These are phyloP conservation scores for Nemania bipapillata DNA, from an alignment of 2,329 filamentous ascomycete species.

Conservation along the genomic window DNA sequence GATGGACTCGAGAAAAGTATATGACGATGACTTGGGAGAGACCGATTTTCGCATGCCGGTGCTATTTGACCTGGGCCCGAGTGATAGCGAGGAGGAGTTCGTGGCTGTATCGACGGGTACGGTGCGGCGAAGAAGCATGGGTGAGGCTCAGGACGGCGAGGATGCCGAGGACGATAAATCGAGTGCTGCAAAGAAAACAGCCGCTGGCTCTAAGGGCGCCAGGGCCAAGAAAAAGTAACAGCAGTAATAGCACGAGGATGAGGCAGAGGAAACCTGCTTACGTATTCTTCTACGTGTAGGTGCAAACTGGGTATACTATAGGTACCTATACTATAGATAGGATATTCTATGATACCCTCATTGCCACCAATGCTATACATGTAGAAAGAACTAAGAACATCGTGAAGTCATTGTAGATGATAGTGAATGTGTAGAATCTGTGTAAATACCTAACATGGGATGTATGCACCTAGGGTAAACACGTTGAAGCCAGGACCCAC, in stretches of 20 bases:
- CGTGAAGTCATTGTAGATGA: background rate
- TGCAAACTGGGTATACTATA: background rate
- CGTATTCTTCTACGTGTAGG: background rate
- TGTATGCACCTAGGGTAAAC: no score
- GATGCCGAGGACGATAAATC: slow-evolving; percentile 55
- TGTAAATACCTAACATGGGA: no score
- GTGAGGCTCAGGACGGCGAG: slow-evolving; percentile 73
- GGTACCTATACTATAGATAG: background rate
- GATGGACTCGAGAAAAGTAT: slow-evolving; percentile 72
- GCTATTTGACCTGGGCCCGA: slow-evolving; percentile 89
- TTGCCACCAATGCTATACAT: background rate
- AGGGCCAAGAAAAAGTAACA: slow-evolving; percentile 56
- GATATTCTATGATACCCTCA: background rate
- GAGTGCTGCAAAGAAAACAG: slow-evolving; percentile 48
- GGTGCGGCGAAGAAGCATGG: slow-evolving; percentile 85
- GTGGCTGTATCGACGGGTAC: slow-evolving; percentile 77
- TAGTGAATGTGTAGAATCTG: background rate
- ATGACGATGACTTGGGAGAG: slow-evolving; percentile 66
- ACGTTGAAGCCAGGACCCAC: background rate
- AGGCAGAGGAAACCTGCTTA: background rate
- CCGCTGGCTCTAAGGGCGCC: slow-evolving; percentile 51
- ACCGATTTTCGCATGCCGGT: slow-evolving; percentile 89
- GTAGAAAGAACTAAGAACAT: background rate
- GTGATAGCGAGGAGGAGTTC: slow-evolving; percentile 93
- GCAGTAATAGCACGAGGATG: background rate